Base-by-base conservation (phyloP, 441 rosid species). In the Pelargonium fulgidum region DNA sequence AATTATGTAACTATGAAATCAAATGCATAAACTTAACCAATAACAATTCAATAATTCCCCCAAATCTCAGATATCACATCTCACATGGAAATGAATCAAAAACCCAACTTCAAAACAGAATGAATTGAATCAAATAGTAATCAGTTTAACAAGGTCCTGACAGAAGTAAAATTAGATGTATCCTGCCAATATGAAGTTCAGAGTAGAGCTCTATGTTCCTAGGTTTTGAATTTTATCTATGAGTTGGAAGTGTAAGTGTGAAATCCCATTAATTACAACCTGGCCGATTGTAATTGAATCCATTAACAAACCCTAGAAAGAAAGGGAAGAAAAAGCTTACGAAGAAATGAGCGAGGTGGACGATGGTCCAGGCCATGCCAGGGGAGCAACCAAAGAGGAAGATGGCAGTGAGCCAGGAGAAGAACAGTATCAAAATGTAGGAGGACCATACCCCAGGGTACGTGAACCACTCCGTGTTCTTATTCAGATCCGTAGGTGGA, bases 401-500 rank as follows among this genome's bases (percentile, higher is more conserved):
- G 68, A 93, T 83, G 54, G 88, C 89, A 58, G 85, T 65, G 67
- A 93, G 84, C 99, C 97, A 89, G 0, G 91, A 84, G 61, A 85
- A 77, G 87, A 88, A 93, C 62, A 93, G 81, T 48, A 89, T 88
- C 66, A 85, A 82, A 14, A 89, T 85, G 75, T 91, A 90, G 3
- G 84, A 82, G 13, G 96, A 88, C 96, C 99, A 91, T 0, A 94
- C 96, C 0, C 97, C 96, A 0, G 99, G 97, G 63, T 89, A 91
- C 68, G 96, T 88, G 91, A 94, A 94, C 99, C 97, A 89, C 80
- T 91, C 97, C 29, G 97, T 94, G 82, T 94, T 94, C 87, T 81
- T 68, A 76, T 91, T 90, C 83, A 93, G 84, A 85, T 93, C 99
- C 79, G 93, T 85, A 79, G 97, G 67, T 63, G 91, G 91, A 76